phyloP scores from a whole-genome alignment of 805 yeast genomes.

The Metschnikowia matae region DNA sequence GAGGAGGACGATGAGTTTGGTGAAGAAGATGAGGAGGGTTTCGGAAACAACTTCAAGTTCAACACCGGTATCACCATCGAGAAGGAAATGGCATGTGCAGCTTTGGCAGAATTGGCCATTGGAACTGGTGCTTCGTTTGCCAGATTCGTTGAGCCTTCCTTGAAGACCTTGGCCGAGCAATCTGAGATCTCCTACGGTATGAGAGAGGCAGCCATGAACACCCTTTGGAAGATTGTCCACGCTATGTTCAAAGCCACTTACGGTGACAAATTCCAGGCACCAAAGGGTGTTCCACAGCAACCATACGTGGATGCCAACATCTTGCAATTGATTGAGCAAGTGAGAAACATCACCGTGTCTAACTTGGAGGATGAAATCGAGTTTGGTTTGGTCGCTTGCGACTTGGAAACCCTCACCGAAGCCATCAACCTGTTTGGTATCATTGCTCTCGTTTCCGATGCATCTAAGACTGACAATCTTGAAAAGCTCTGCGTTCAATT shows the following conservation, averaged over 20 bases:
- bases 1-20: slow-evolving; percentile 49
- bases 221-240: slow-evolving; percentile 78
- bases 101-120: slow-evolving; percentile 79
- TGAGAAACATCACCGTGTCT: slow-evolving; percentile 61
- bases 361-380: slow-evolving; percentile 79
- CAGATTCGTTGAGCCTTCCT: slow-evolving; percentile 68
- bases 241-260: slow-evolving; percentile 58
- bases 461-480: slow-evolving; percentile 48
- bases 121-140: slow-evolving; percentile 82
- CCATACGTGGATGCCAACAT: slow-evolving; percentile 58
- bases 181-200: slow-evolving; percentile 85
- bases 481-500: slow-evolving; percentile 69
- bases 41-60: slow-evolving; percentile 72
- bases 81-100: slow-evolving; percentile 92
- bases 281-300: slow-evolving; percentile 60
- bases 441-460: slow-evolving; percentile 58
- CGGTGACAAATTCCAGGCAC: slow-evolving; percentile 47
- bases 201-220: slow-evolving; percentile 77
- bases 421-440: slow-evolving; percentile 70
- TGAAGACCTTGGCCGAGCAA: slow-evolving; percentile 62
- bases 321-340: slow-evolving; percentile 56
- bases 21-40: slow-evolving; percentile 53
- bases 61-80: slow-evolving; percentile 95
- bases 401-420: slow-evolving; percentile 70
- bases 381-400: slow-evolving; percentile 70